Evolutionary conservation across 169 alveolate species (phyloP), one percentile per base, ranked within the genome.

Genomic region (Cryptosporidium xiaoi): DNA sequence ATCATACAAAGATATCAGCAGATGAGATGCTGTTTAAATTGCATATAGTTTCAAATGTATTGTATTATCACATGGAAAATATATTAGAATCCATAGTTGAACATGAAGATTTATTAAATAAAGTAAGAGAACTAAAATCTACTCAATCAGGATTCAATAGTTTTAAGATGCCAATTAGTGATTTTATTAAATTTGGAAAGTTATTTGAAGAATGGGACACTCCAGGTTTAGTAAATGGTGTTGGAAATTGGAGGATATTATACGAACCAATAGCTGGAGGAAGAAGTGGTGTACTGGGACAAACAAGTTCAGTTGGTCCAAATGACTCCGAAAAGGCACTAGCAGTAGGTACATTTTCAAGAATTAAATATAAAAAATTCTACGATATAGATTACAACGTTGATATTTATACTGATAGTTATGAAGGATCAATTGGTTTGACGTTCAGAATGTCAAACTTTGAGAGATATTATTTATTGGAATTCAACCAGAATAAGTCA

Each of bases 341-440:
- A 24, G 93, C 91, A 34, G 65, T 55, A 24, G 96, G 96, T 16
- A 71, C 94, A 3, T 93, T 83, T 53, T 90, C 92, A 29, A 90
- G 90, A 51, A 67, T 93, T 65, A 71, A 91, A 56, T 82, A 93
- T 58, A 93, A 93, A 69, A 84, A 82, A 15, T 93, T 90, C 66
- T 93, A 82, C 60, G 95, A 93, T 71, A 83, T 83, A 56, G 90
- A 85, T 18, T 83, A 92, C 64, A 71, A 91, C 27, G 91, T 91
- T 7, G 92, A 93, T 66, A 64, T 93, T 15, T 53, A 90, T 65
- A 87, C 83, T 18, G 90, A 90, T 60, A 94, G 96, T 10, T 62
- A 60, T 62, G 82, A 91, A 58, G 96, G 96, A 7, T 91, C 94
- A 2, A 93, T 92, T 36, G 96, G 95, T 62, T 53, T 93, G 16